Evolutionary conservation across 2,329 filamentous ascomycete genomes (phyloP).

Genomic region (Aureobasidium sp.): DNA sequence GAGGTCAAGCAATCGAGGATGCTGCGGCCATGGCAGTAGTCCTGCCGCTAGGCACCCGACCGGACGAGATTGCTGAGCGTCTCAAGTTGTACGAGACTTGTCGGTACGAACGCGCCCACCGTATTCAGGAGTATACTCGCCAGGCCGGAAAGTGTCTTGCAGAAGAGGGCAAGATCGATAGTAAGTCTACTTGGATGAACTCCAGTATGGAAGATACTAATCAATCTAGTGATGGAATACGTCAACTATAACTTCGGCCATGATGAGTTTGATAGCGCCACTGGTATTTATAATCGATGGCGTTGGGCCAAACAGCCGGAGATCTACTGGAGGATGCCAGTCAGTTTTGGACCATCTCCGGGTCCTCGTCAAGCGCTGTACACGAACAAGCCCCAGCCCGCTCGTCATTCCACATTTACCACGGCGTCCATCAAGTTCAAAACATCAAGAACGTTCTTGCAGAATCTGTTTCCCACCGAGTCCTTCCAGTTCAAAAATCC

Average conservation of each 20-base stretch:
- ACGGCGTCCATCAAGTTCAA: conserved; percentile 33
- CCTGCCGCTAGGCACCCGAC: conserved; percentile 41
- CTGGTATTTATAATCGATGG: conserved; percentile 45
- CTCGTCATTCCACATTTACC: conserved; percentile 29
- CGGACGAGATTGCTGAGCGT: conserved; percentile 46
- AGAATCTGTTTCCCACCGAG: conserved; percentile 33
- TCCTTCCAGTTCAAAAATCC: conserved; percentile 32
- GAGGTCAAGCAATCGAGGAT: conserved; percentile 60
- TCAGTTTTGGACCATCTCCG: conserved; percentile 35
- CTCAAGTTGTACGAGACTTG: conserved; percentile 52
- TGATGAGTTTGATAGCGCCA: conserved; percentile 51
- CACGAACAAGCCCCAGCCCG: conserved; percentile 10
- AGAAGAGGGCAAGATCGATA: conserved; percentile 23
- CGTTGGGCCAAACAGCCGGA: conserved; percentile 39
- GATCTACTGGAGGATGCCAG: conserved; percentile 38
- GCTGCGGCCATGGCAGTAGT: conserved; percentile 53
- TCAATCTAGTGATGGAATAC: conserved; percentile 38
- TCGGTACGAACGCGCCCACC: conserved; percentile 51
- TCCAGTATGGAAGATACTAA: too few species aligned
- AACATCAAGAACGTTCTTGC: conserved; percentile 32
- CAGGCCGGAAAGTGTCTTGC: conserved; percentile 44
- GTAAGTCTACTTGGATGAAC: conserved; percentile 11
- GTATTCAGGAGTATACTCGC: conserved; percentile 53
- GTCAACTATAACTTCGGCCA: conserved; percentile 25
- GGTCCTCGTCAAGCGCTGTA: conserved; percentile 30